Base-by-base conservation (phyloP, 2,329 filamentous ascomycete genomes). In the Ophiocordyceps camponoti-saundersi region DNA sequence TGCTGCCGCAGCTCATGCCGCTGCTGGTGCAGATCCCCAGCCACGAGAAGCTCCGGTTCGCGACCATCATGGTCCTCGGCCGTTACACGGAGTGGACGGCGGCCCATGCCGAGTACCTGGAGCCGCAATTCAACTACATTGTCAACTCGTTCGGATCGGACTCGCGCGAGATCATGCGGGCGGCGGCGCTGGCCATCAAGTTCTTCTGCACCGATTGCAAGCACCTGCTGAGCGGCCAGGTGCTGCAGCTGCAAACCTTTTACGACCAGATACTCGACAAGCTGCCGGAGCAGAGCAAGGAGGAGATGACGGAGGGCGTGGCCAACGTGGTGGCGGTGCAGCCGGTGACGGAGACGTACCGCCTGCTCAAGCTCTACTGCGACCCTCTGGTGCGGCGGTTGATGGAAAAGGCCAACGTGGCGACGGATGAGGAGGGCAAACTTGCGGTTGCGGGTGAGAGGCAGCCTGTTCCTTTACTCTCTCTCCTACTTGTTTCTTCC, bases 31-130 rank as follows among this genome's bases (percentile, higher is more conserved):
- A 93, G 59, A 94, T 98, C 50, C 92, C 92, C 0, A 82, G 85
- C 57, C 92, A 98, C 57, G 87, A 96, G 65, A 98, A 96, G 68
- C 76, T 98, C n/a, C 86, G 89, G 8, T 98, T 98, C 65, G 90
- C 94, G 51, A 90, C 90, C 6, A 95, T 96, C 57, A 95, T 98
- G 88, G 89, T 93, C 3, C 75, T 98, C 21, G 92, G 88, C 36
- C 78, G 92, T 51, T 98, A 98, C 60, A 98, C 93, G 0, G 90
- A 96, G 63, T 98, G 92, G 92, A 98, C 93, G 0, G 80, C 92
- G 6, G 80, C 87, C 44, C 92, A 98, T 58, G 86, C 90, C 0
- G 87, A 95, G 49, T 94, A 90, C 43, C 72, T 98, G 10, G 85
- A 95, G 62, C 75, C 85, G 10, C 92, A 98, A 63, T 85, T 98